A percentile compares a stretch with the other conserved stretches of the same genome.
Evolutionary conservation across 768 basidiomycete species (phyloP).

Genomic region (Lentinula detonsa): DNA sequence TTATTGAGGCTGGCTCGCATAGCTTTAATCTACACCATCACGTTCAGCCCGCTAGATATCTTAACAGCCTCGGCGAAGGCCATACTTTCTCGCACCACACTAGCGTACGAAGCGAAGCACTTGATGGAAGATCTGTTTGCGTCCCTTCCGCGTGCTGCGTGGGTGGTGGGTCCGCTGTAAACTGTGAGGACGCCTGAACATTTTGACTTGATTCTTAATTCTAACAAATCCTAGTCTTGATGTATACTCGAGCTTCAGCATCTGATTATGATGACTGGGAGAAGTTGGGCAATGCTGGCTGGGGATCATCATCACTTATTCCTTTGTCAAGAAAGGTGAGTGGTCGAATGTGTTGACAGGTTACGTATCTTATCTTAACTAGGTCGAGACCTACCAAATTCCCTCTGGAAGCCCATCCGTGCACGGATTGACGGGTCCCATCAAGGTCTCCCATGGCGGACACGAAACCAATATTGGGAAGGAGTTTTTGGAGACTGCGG

Average conservation of each 20-base stretch:
- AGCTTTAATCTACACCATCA: constrained; percentile 28
- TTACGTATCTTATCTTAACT: neutral
- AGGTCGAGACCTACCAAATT: constrained; percentile 35
- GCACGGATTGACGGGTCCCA: constrained; percentile 32
- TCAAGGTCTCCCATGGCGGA: constrained; percentile 31
- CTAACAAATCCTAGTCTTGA: constrained; percentile 13
- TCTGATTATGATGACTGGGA: constrained; percentile 47
- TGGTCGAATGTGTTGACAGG: neutral
- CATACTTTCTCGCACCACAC: constrained; percentile 29
- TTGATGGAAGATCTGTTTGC: constrained; percentile 24
- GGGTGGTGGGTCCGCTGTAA: constrained; percentile 43
- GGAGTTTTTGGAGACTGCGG: constrained; percentile 31
- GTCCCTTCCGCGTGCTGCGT: constrained; percentile 30
- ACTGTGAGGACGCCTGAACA: constrained; percentile 21
- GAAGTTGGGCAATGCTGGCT: constrained; percentile 31
- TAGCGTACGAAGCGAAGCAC: constrained; percentile 20
- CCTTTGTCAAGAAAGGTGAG: constrained; percentile 37
- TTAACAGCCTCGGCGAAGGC: constrained; percentile 26
- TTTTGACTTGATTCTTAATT: no score
- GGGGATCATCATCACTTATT: constrained; percentile 36
- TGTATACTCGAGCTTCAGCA: constrained; percentile 37
- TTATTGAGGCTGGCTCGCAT: constrained; percentile 36
- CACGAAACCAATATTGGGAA: constrained; percentile 24
- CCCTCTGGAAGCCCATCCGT: constrained; percentile 15
- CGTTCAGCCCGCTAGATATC: constrained; percentile 33